Base-by-base conservation (phyloP, 2,329 filamentous ascomycete genomes). In the Nemania bipapillata region DNA sequence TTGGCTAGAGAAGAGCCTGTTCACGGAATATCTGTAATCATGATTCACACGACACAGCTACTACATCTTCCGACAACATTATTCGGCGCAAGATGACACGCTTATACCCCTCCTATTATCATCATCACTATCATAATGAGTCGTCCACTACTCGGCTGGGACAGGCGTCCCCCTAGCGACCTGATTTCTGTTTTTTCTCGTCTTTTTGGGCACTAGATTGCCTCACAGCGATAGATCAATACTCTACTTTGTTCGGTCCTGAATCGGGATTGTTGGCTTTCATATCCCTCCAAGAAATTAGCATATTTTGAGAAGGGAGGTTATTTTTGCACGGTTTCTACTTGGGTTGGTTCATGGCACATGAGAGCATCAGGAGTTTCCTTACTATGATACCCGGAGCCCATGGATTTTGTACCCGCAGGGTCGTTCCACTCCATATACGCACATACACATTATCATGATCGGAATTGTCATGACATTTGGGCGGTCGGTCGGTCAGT, bases 1-100 rank as follows among this genome's bases (percentile, higher is more conserved):
- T 74, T 97, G 94, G 93, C 89, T 97, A 71, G 85, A 91, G 4
- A 77, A 82, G 17, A 72, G 78, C 3, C 85, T 83, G 82, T 80
- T 87, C 70, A 74, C 71, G 17, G 69, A 68, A 12, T 81, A 77
- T 68, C 35, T 81, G 24, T 81, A 74, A 78, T 49, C 6, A 24
- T n/a, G 12, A 55, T 26, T n/a, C 17, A 4, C 20, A 26, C 28
- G 20, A 40, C 37, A 42, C 15, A 20, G 30, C 35, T n/a, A 30
- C 37, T 17, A 5, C 40, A n/a, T 20, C n/a, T 45, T 45, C 2
- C 20, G 15, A 8, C 37, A 17, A 45, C 17, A n/a, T n/a, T 5
- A 45, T 45, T n/a, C 15, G 40, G 40, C n/a, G n/a, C n/a, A n/a
- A n/a, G 26, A 35, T 22, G 22, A 42, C 22, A 9, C 9, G n/a